Evolutionary conservation across 2,329 filamentous ascomycete genomes (phyloP).

Genomic region (Alternaria sp.): DNA sequence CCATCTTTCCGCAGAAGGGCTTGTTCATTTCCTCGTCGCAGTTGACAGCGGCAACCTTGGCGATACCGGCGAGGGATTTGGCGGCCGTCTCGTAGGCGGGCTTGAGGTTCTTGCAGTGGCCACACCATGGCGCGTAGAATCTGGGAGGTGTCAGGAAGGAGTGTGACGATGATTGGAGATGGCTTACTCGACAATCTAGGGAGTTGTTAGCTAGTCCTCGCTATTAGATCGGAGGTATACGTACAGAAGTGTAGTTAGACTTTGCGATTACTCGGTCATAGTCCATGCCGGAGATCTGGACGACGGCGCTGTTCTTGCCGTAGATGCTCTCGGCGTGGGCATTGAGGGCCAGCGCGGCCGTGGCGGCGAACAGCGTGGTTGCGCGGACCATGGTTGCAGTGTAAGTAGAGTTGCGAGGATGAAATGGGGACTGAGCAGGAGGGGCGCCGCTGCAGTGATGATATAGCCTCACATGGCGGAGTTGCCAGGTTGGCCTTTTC

Average conservation of each 20-base stretch:
- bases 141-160: constrained; percentile 58
- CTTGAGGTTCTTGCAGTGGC: constrained; percentile 95
- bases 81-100: constrained; percentile 95
- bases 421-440: constrained; percentile 10
- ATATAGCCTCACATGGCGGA: constrained; percentile 21
- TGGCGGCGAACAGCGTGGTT: constrained; percentile 56
- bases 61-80: constrained; percentile 84
- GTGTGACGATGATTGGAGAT: background rate
- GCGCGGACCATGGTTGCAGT: constrained; percentile 43
- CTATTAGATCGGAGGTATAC: constrained; percentile 34
- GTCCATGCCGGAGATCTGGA: constrained; percentile 79
- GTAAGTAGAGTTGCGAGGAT: constrained; percentile 1
- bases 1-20: constrained; percentile 80
- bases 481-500: constrained; percentile 21
- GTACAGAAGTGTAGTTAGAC: constrained; percentile 90
- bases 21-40: constrained; percentile 96
- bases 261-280: constrained; percentile 84
- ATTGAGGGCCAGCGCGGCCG: constrained; percentile 70
- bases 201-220: constrained; percentile 4
- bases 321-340: constrained; percentile 77
- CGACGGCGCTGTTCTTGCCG: constrained; percentile 81
- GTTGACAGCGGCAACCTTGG: constrained; percentile 92
- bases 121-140: constrained; percentile 98
- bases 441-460: constrained; percentile 9
- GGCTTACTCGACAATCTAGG: constrained; percentile 50